Conservation (phyloP, 2,329 filamentous ascomycete genomes). For the Neonectria sp. region DNA sequence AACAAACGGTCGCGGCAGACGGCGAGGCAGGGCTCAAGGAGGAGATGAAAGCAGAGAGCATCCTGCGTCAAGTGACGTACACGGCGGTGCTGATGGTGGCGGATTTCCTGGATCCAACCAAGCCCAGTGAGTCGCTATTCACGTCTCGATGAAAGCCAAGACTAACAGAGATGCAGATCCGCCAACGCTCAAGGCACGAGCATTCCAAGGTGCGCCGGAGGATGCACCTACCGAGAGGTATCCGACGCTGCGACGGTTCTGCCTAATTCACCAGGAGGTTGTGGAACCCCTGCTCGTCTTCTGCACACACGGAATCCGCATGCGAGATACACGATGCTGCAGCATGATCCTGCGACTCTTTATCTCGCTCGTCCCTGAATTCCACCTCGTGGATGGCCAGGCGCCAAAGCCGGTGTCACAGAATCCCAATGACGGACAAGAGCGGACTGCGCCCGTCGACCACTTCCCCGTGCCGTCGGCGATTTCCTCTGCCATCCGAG, state of each 20-base stretch:
- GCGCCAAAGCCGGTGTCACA: constrained; percentile 43
- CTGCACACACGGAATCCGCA: constrained; percentile 89
- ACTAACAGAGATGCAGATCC: constrained; percentile 50
- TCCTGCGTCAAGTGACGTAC: constrained; percentile 92
- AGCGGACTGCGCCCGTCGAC: constrained; percentile 46
- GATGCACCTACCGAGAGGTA: constrained; percentile 55
- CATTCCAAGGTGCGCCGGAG: constrained; percentile 43
- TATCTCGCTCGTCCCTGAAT: constrained; percentile 86
- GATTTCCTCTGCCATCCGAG: constrained; percentile 79
- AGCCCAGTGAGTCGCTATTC: constrained; percentile 67
- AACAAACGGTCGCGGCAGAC: constrained; percentile 74
- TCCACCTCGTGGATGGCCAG: constrained; percentile 69
- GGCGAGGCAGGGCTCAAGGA: constrained; percentile 86
- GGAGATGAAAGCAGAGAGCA: constrained; percentile 98
- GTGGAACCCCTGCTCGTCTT: constrained; percentile 93
- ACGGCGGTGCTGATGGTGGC: constrained; percentile 93
- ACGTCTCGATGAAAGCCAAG: neutral
- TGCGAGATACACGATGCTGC: constrained; percentile 91
- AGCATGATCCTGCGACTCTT: constrained; percentile 90
- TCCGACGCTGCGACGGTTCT: constrained; percentile 83
- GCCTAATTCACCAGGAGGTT: constrained; percentile 82
- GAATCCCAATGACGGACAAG: constrained; percentile 47
- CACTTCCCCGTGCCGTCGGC: constrained; percentile 65
- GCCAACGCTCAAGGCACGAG: constrained; percentile 46
- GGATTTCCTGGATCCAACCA: constrained; percentile 84